phyloP scores from a whole-genome alignment of 2,329 filamentous ascomycete species.

The Trichophyton simii region DNA sequence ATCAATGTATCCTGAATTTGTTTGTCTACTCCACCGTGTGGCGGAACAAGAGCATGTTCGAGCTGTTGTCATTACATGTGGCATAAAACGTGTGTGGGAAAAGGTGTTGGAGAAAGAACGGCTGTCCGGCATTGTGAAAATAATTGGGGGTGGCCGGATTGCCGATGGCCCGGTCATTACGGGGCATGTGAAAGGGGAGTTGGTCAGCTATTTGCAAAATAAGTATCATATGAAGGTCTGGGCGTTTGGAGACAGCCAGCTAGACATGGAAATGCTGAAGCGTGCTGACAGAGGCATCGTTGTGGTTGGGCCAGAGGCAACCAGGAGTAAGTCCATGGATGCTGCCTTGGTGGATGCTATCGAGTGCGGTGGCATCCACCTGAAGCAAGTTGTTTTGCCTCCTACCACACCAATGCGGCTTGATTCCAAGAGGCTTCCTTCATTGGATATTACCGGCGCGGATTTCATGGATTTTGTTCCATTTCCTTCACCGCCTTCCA shows the following conservation, averaged over 20 bases:
- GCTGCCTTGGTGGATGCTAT: constrained; percentile 33
- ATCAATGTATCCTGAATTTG: constrained; percentile 38
- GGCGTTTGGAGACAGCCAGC: constrained; percentile 49
- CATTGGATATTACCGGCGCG: constrained; percentile 24
- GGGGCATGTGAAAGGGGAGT: constrained; percentile 35
- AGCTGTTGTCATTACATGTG: constrained; percentile 44
- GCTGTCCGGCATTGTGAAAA: constrained; percentile 31
- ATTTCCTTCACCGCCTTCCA: constrained; percentile 5
- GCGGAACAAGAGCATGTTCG: constrained; percentile 27
- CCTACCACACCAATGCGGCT: constrained; percentile 30
- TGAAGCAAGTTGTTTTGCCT: constrained; percentile 39
- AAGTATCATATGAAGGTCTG: constrained; percentile 31
- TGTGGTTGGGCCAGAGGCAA: constrained; percentile 39
- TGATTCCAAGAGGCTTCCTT: constrained; percentile 32
- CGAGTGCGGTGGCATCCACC: constrained; percentile 26
- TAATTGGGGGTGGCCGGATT: constrained; percentile 43
- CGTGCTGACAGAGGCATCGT: constrained; percentile 44
- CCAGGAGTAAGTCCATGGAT: constrained; percentile 44
- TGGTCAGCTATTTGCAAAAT: constrained; percentile 35
- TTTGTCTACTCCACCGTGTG: constrained; percentile 30
- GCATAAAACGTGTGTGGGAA: constrained; percentile 44
- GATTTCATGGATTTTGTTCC: constrained; percentile 20
- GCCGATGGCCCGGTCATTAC: constrained; percentile 41
- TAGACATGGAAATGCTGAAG: constrained; percentile 47
- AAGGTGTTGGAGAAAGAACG: constrained; percentile 37